Conservation (phyloP, 2,329 filamentous ascomycete genomes). For the Rosellinia necatrix region DNA sequence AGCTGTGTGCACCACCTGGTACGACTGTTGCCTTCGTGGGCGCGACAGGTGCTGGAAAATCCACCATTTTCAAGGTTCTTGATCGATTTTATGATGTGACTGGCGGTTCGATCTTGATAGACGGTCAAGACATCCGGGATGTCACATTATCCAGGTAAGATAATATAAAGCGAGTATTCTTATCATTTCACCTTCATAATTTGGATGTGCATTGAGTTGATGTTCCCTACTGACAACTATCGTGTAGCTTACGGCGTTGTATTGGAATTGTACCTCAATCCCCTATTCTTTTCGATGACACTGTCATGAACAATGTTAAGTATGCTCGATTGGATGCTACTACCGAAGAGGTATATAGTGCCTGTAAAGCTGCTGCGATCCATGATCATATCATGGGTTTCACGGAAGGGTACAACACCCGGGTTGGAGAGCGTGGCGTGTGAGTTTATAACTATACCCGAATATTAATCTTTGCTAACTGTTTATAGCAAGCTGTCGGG, state of each 20-base stretch:
- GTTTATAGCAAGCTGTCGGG: constrained; percentile 62
- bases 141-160: constrained; percentile 45
- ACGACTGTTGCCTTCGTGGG: constrained; percentile 65
- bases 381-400: constrained; percentile 59
- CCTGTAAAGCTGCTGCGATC: constrained; percentile 58
- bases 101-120: constrained; percentile 51
- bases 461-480: constrained; percentile 23
- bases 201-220: background rate
- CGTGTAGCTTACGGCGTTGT: constrained; percentile 44
- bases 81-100: constrained; percentile 57
- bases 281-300: constrained; percentile 56
- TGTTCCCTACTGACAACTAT: constrained; percentile 14
- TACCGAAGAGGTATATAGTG: constrained; percentile 54
- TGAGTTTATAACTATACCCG: constrained; percentile 36
- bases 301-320: constrained; percentile 59
- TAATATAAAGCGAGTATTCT: background rate
- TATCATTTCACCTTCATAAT: background rate
- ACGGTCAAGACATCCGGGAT: constrained; percentile 51
- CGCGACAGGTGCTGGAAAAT: constrained; percentile 60
- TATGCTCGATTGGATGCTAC: constrained; percentile 56
- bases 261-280: constrained; percentile 53
- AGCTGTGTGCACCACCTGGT: constrained; percentile 55
- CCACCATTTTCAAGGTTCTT: constrained; percentile 54
- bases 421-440: constrained; percentile 57
- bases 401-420: constrained; percentile 57